These are phyloP conservation scores for Fusarium subtropicale DNA, from an alignment of 2,329 filamentous ascomycete genomes.

Conservation along the genomic window DNA sequence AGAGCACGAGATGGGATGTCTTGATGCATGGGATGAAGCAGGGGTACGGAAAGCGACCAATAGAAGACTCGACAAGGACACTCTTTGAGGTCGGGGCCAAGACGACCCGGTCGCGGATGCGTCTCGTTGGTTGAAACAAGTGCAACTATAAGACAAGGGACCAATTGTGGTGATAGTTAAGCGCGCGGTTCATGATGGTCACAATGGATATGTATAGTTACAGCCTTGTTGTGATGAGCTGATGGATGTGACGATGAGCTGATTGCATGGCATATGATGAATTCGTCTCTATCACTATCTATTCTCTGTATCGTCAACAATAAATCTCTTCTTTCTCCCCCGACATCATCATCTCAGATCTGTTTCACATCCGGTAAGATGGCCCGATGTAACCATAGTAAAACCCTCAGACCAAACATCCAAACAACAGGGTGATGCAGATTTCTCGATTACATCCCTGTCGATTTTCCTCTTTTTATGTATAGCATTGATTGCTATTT, in stretches of 20 bases:
- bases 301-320: not conserved
- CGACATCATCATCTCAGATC: slow-evolving; percentile 5
- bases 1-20: slow-evolving; percentile 12
- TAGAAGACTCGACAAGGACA: not conserved
- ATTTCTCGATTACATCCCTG: slow-evolving; percentile 4
- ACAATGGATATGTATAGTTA: too few relatives aligned
- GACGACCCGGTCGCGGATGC: slow-evolving; percentile 39
- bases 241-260: not conserved
- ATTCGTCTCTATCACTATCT: too few relatives aligned
- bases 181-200: slow-evolving; percentile 14
- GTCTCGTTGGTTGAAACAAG: slow-evolving; percentile 37
- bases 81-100: slow-evolving; percentile 26
- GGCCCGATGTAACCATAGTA: slow-evolving; percentile 29
- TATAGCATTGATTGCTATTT: slow-evolving; percentile 15
- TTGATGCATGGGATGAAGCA: slow-evolving; percentile 25
- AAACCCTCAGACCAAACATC: slow-evolving; percentile 19
- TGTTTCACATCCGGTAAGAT: slow-evolving; percentile 25
- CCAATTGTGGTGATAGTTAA: slow-evolving; percentile 33
- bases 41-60: slow-evolving; percentile 30
- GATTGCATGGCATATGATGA: not conserved
- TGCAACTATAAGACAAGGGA: slow-evolving; percentile 1
- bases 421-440: not conserved
- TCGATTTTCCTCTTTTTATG: not conserved
- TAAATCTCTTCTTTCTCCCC: not conserved
- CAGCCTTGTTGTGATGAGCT: not conserved